Evolutionary conservation across 371 early-diverging fungal genomes (phyloP).

Genomic region (Rhizoclosmatium hyalinum): DNA sequence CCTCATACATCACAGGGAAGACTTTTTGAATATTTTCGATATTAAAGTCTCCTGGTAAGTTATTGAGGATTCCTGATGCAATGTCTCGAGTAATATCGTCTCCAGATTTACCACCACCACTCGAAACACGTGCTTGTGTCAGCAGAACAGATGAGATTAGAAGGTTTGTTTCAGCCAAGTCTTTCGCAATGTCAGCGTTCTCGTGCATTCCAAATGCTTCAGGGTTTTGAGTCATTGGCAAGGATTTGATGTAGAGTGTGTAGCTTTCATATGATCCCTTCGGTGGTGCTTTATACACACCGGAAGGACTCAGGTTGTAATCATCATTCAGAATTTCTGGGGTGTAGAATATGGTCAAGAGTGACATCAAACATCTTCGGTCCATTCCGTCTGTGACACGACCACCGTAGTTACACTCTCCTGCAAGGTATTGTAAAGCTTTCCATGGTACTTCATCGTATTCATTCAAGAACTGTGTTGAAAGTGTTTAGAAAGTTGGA

Average conservation of each 20-base stretch:
- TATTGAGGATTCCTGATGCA: constrained; percentile 52
- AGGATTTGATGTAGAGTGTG: constrained; percentile 56
- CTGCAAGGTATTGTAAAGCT: constrained; percentile 62
- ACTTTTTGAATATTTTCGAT: constrained; percentile 46
- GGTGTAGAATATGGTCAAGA: constrained; percentile 56
- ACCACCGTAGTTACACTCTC: constrained; percentile 72
- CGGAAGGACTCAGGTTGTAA: constrained; percentile 55
- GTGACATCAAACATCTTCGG: constrained; percentile 57
- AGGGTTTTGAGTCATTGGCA: constrained; percentile 59
- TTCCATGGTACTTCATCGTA: constrained; percentile 66
- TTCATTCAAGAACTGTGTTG: constrained; percentile 56
- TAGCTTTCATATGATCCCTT: constrained; percentile 52
- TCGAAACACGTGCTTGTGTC: constrained; percentile 54
- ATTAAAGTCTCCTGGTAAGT: constrained; percentile 56
- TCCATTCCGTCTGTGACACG: constrained; percentile 66
- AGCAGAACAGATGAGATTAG: constrained; percentile 55
- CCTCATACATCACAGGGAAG: constrained; percentile 63
- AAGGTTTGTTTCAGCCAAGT: constrained; percentile 58
- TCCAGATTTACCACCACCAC: constrained; percentile 53
- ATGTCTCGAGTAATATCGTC: constrained; percentile 58
- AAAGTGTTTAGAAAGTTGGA: constrained; percentile 1
- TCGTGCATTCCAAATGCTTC: constrained; percentile 71
- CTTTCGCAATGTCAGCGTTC: constrained; percentile 68
- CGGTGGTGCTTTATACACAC: constrained; percentile 55
- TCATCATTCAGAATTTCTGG: constrained; percentile 53